These are phyloP conservation scores for Ophiocordyceps australis DNA, from an alignment of 2,329 filamentous ascomycete species.

Conservation along the genomic window DNA sequence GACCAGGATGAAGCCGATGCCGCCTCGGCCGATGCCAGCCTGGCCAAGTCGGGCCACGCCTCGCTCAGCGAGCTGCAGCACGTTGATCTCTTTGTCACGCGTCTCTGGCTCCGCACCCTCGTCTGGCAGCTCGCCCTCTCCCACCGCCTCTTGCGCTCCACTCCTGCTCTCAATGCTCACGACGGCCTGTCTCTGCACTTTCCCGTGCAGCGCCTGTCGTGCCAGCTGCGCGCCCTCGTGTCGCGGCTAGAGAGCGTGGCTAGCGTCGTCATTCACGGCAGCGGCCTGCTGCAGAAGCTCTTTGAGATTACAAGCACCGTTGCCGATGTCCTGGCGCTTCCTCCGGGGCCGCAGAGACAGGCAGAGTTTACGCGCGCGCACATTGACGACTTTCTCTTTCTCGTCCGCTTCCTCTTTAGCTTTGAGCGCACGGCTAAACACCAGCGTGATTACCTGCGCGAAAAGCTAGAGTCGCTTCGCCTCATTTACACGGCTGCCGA, in stretches of 20 bases:
- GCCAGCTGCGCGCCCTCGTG: slow-evolving; percentile 18
- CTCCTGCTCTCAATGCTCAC: slow-evolving; percentile 12
- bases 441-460: slow-evolving; percentile 20
- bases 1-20: slow-evolving; percentile 17
- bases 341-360: slow-evolving; percentile 16
- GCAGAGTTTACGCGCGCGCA: slow-evolving; percentile 24
- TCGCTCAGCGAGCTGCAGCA: slow-evolving; percentile 19
- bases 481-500: slow-evolving; percentile 12
- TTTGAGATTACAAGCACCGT: slow-evolving; percentile 43
- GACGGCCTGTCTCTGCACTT: slow-evolving; percentile 20
- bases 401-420: slow-evolving; percentile 29
- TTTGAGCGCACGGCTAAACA: slow-evolving; percentile 27
- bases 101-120: slow-evolving; percentile 20
- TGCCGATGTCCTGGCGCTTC: slow-evolving; percentile 36
- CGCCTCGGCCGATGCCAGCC: slow-evolving; percentile 8
- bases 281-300: slow-evolving; percentile 36
- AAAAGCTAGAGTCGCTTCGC: slow-evolving; percentile 17
- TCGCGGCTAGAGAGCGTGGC: slow-evolving; percentile 14
- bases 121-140: slow-evolving; percentile 22
- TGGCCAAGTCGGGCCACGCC: slow-evolving; percentile 8
- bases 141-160: slow-evolving; percentile 16
- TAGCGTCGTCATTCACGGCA: slow-evolving; percentile 35
- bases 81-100: slow-evolving; percentile 20
- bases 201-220: slow-evolving; percentile 17
- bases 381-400: slow-evolving; percentile 33